Evolutionary conservation across 371 early-diverging fungal genomes (phyloP).

Genomic region (Choanephora cucurbitarum): DNA sequence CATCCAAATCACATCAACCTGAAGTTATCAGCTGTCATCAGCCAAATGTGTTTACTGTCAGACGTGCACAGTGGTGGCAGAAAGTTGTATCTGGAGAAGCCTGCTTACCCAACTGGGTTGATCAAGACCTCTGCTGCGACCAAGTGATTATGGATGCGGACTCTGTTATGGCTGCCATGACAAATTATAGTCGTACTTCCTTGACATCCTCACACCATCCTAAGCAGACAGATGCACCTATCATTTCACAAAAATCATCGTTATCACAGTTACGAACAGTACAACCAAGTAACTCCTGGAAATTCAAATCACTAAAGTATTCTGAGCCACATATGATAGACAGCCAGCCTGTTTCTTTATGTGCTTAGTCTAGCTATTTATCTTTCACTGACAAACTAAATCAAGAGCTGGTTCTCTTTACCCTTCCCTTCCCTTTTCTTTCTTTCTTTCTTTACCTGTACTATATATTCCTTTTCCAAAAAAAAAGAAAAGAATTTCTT

Average conservation of each 20-base stretch:
- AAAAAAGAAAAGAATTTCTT: too few species aligned
- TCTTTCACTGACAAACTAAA: not conserved
- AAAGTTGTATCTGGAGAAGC: slow-evolving; percentile 27
- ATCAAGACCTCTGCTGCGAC: slow-evolving; percentile 15
- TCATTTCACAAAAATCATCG: slow-evolving; percentile 11
- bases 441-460: too few species aligned
- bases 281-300: not conserved
- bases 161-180: slow-evolving; percentile 11
- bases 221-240: slow-evolving; percentile 7
- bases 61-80: slow-evolving; percentile 27
- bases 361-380: not conserved
- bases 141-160: slow-evolving; percentile 12
- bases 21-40: slow-evolving; percentile 13
- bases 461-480: too few species aligned
- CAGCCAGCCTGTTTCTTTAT: not conserved
- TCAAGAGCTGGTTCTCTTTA: not conserved
- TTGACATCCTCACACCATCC: not conserved
- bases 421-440: too few species aligned
- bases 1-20: not conserved
- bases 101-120: slow-evolving; percentile 26
- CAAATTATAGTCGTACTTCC: slow-evolving; percentile 10
- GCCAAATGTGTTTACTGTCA: slow-evolving; percentile 11
- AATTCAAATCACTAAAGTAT: slow-evolving; percentile 17
- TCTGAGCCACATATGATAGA: slow-evolving; percentile 8
- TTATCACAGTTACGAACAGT: not conserved